These are phyloP conservation scores for Fusarium penzigii DNA, from an alignment of 2,329 filamentous ascomycete species.

Conservation along the genomic window DNA sequence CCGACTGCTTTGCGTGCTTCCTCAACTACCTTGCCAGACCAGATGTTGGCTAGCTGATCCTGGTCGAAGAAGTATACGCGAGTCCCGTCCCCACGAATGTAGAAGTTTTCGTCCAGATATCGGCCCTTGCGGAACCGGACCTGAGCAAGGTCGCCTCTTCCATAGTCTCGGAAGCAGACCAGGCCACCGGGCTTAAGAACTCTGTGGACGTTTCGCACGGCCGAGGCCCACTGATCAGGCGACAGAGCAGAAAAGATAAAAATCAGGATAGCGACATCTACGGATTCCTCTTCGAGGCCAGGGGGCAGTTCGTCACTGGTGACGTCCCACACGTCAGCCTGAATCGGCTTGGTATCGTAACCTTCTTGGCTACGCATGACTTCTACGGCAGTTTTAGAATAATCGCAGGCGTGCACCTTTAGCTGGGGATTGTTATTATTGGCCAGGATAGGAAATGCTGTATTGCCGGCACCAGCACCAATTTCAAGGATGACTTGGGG, in stretches of 20 bases:
- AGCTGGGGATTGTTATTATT: conserved; percentile 81
- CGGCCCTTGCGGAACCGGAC: conserved; percentile 95
- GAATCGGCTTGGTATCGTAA: conserved; percentile 72
- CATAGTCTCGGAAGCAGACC: conserved; percentile 95
- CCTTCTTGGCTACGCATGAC: conserved; percentile 81
- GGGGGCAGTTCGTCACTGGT: conserved; percentile 73
- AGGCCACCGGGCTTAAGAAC: conserved; percentile 90
- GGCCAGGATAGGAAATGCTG: conserved; percentile 85
- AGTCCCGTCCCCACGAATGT: conserved; percentile 92
- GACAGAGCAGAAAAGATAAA: conserved; percentile 96
- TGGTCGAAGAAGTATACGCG: conserved; percentile 96
- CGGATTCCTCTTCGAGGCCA: conserved; percentile 72
- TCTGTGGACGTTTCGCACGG: conserved; percentile 77
- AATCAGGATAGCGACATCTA: conserved; percentile 91
- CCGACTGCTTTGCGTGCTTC: conserved; percentile 14
- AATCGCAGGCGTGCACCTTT: conserved; percentile 92
- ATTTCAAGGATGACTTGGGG: conserved; percentile 79
- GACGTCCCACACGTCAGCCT: conserved; percentile 94
- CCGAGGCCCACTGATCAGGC: conserved; percentile 80
- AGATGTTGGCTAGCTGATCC: conserved; percentile 78
- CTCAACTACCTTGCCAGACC: conserved; percentile 53
- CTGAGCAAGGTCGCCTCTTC: conserved; percentile 91
- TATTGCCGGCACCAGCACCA: conserved; percentile 94
- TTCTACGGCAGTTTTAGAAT: conserved; percentile 91
- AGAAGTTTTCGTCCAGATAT: conserved; percentile 96